phyloP scores from a whole-genome alignment of 2,329 filamentous ascomycete genomes.

The Trichothecium roseum region DNA sequence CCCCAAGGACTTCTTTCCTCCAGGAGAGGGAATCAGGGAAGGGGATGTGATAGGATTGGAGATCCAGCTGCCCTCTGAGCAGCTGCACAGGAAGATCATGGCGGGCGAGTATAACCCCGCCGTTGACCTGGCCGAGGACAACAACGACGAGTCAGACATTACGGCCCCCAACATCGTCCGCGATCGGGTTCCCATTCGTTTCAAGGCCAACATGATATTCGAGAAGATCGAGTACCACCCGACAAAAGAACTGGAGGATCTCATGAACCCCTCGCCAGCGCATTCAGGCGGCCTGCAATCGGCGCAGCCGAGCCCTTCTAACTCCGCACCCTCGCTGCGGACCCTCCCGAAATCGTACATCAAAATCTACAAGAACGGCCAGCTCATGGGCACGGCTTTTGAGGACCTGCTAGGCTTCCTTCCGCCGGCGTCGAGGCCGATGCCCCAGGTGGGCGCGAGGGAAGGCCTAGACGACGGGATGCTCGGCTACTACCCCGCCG shows the following conservation, averaged over 20 bases:
- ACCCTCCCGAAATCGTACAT: conserved; percentile 81
- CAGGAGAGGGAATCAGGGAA: conserved; percentile 69
- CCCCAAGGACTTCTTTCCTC: conserved; percentile 78
- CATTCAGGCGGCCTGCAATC: conserved; percentile 33
- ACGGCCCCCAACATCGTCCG: conserved; percentile 74
- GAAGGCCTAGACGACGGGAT: conserved; percentile 89
- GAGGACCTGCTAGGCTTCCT: conserved; percentile 82
- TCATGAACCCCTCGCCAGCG: conserved; percentile 58
- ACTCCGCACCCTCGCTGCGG: conserved; percentile 63
- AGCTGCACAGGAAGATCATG: conserved; percentile 79
- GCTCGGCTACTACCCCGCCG: conserved; percentile 88
- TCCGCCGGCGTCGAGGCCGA: conserved; percentile 73
- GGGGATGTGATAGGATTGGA: conserved; percentile 93
- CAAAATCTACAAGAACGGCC: conserved; percentile 87
- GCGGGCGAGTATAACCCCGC: conserved; percentile 80
- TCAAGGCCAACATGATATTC: conserved; percentile 89
- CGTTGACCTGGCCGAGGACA: conserved; percentile 56
- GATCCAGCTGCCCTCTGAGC: conserved; percentile 78
- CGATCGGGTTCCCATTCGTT: conserved; percentile 87
- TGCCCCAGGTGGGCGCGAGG: conserved; percentile 61
- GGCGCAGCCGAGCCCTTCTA: conserved; percentile 59
- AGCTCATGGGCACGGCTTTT: conserved; percentile 77
- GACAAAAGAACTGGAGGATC: conserved; percentile 78
- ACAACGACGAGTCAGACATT: conserved; percentile 37
- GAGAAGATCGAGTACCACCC: conserved; percentile 85